These are phyloP conservation scores for Bruguiera gymnorhiza DNA, from an alignment of 345 rosid species.

Conservation along the genomic window DNA sequence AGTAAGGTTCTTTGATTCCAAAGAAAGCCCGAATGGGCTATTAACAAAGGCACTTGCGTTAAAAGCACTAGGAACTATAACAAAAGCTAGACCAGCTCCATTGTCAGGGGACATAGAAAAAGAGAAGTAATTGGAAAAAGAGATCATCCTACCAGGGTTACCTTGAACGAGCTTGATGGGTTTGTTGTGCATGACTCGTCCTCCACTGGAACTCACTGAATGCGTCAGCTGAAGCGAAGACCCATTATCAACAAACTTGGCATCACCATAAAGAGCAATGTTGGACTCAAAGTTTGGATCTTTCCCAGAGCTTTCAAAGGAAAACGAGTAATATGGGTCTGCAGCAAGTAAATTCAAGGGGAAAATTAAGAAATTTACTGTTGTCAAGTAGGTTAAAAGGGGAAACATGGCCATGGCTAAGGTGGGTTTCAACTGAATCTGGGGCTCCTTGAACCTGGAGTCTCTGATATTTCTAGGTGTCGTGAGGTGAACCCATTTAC, in stretches of 20 bases:
- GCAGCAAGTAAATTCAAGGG: constrained; percentile 38
- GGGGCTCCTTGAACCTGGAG: constrained; percentile 1
- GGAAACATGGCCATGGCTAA: constrained; percentile 51
- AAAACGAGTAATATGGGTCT: constrained; percentile 41
- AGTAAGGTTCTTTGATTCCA: constrained; percentile 24
- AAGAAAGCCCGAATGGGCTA: constrained; percentile 48
- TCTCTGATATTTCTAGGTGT: constrained; percentile 20
- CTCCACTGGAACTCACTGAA: constrained; percentile 45
- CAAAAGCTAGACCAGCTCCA: constrained; percentile 66
- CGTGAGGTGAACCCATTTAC: constrained; percentile 35
- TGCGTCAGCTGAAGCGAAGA: constrained; percentile 59
- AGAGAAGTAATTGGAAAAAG: constrained; percentile 63
- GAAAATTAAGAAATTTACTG: constrained; percentile 30
- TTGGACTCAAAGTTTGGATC: constrained; percentile 47
- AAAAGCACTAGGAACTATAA: constrained; percentile 52
- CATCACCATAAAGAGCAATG: constrained; percentile 62
- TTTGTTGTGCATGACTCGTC: constrained; percentile 57
- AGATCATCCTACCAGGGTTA: constrained; percentile 37
- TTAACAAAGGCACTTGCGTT: constrained; percentile 29
- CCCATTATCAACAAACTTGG: constrained; percentile 43
- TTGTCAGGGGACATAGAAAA: constrained; percentile 44
- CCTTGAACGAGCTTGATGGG: constrained; percentile 61
- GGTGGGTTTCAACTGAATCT: constrained; percentile 29
- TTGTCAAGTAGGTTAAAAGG: constrained; percentile 26
- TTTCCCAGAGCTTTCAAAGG: constrained; percentile 43